Evolutionary conservation across 306 rosid genomes (phyloP), one percentile per base, ranked within the genome.

Genomic region (Mimosa bimucronata): DNA sequence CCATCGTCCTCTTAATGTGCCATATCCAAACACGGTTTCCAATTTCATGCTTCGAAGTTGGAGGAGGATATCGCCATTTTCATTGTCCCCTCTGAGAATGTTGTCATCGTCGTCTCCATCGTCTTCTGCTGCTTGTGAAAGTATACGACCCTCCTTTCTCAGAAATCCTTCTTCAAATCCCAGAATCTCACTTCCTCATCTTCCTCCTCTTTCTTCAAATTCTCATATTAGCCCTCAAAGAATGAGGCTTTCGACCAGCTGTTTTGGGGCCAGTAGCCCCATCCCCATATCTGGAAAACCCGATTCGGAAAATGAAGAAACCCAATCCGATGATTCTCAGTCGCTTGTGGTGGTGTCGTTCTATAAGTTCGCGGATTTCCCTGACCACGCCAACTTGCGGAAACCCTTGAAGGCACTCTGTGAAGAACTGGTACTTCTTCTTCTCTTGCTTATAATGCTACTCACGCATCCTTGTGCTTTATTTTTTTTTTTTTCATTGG

Each of bases 281-380:
- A 66, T 82, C 29, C 74, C 89, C 50, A 42, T 85, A 19, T 52
- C 88, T 73, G 77, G 29, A 2, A 30, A 6, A 16, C 68, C 86
- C 62, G 77, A 40, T 42, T 5, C 60, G 37, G 28, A 34, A 60
- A 50, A 34, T 34, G 58, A 58, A 42, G 80, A 82, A 58, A 37
- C 81, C 62, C 75, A 85, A 30, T 77, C 78, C 26, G 81, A 74
- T 57, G 74, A 64, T 0, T 53, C 82, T 2, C 38, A 66, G 6
- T 34, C 87, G 52, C 97, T 95, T 9, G 91, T 95, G 3, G 98
- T 92, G 6, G 94, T 95, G 75, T 92, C 98, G 40, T 95, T 95
- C 86, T 95, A 95, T 89, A 92, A 92, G 83, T 95, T 95, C 65
- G 94, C 97, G 0, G 88, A 92, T 82, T 92, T 92, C 29, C 88